phyloP scores from a whole-genome alignment of 805 yeast genomes.

The Yarrowia keelungensis region DNA sequence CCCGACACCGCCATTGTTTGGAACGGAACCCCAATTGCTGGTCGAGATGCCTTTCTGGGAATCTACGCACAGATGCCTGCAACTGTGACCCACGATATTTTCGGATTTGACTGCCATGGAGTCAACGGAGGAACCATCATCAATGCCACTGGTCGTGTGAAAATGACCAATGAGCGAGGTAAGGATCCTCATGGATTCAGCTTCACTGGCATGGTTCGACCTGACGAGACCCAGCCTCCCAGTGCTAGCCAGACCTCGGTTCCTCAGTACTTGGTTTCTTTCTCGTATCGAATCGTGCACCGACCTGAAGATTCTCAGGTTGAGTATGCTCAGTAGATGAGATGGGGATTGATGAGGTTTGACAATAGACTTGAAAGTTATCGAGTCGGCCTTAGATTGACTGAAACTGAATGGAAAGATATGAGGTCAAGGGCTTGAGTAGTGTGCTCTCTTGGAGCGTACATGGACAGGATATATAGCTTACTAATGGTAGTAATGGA shows the following conservation, averaged over 20 bases:
- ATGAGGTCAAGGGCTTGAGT: not conserved
- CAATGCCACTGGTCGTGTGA: constrained; percentile 50
- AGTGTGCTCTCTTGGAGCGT: not conserved
- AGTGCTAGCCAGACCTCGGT: constrained; percentile 20
- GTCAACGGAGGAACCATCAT: constrained; percentile 49
- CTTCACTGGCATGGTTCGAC: constrained; percentile 39
- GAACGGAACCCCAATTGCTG: constrained; percentile 54
- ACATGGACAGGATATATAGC: not conserved
- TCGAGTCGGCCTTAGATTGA: no score
- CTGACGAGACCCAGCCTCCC: not conserved
- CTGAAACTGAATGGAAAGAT: no score
- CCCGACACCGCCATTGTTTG: constrained; percentile 52
- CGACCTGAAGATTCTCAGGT: constrained; percentile 47
- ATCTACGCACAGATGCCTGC: constrained; percentile 50
- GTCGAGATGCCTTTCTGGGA: constrained; percentile 50
- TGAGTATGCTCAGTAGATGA: constrained; percentile 21
- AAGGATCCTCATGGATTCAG: constrained; percentile 49
- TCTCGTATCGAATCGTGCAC: constrained; percentile 51
- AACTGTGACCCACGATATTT: constrained; percentile 49
- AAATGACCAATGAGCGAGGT: constrained; percentile 48
- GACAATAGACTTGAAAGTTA: no score
- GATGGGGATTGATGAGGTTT: not conserved
- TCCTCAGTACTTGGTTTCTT: constrained; percentile 41
- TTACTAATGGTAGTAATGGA: not conserved
- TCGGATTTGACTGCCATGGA: constrained; percentile 52